A percentile compares a stretch with the other conserved stretches of the same genome.
phyloP scores from a whole-genome alignment of 1,139 yeast species.

The Taphrina deformans region DNA sequence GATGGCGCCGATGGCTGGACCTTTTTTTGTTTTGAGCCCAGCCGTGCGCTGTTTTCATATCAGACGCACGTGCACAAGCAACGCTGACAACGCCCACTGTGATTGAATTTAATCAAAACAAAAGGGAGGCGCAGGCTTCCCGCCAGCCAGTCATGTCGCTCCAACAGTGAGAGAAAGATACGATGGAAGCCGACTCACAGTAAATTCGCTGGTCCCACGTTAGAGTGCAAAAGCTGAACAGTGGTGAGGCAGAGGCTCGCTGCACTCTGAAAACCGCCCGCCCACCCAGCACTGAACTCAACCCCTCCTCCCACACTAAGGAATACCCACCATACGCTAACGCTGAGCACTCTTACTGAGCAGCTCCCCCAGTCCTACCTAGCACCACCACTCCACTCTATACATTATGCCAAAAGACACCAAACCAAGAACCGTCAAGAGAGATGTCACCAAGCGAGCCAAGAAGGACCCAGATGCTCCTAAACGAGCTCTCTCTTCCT shows the following conservation, averaged over 20 bases:
- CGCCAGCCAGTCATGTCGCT: not conserved
- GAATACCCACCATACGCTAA: not conserved
- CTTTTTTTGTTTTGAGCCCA: not conserved
- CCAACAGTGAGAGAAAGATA: not conserved
- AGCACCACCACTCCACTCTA: constrained; percentile 10
- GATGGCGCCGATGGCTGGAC: not conserved
- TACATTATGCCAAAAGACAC: constrained; percentile 23
- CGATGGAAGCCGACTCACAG: constrained; percentile 13
- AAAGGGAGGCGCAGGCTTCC: constrained; percentile 4
- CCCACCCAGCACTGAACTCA: constrained; percentile 20
- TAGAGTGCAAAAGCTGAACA: constrained; percentile 20
- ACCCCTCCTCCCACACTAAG: constrained; percentile 20
- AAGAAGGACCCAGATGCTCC: constrained; percentile 90
- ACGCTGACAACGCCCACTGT: no score
- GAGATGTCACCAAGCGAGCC: constrained; percentile 17
- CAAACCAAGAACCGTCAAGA: constrained; percentile 19
- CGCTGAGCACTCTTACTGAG: not conserved
- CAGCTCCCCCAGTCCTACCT: constrained; percentile 1
- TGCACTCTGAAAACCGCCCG: constrained; percentile 19
- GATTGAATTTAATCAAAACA: constrained; percentile 10
- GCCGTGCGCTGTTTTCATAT: not conserved
- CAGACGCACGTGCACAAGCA: not conserved
- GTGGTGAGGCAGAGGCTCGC: not conserved
- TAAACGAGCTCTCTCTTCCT: constrained; percentile 95
- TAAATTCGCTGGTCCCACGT: constrained; percentile 9